Evolutionary conservation across 1,139 yeast genomes (phyloP).

Genomic region (Zygosaccharomyces pseudobailii): DNA sequence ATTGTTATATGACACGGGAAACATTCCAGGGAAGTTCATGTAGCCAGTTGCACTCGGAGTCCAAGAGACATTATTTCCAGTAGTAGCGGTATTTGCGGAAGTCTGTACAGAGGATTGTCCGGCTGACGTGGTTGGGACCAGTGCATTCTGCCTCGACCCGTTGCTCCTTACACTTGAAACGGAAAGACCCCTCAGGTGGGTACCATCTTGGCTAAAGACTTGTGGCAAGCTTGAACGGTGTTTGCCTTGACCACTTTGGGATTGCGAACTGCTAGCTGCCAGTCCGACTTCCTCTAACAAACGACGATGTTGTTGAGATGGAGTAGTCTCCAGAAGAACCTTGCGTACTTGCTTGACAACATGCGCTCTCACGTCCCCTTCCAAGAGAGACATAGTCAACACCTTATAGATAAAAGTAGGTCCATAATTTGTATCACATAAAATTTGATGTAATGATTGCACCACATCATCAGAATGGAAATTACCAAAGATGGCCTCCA

Average conservation of each 20-base stretch:
- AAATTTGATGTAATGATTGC: slow-evolving; percentile 44
- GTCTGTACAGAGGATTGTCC: slow-evolving; percentile 11
- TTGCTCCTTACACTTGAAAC: slow-evolving; percentile 31
- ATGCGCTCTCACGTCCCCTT: slow-evolving; percentile 51
- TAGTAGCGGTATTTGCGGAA: slow-evolving; percentile 2
- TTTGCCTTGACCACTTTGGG: slow-evolving; percentile 15
- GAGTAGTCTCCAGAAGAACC: slow-evolving; percentile 54
- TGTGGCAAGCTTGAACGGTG: slow-evolving; percentile 30
- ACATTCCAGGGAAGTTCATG: slow-evolving; percentile 31
- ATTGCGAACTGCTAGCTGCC: slow-evolving; percentile 16
- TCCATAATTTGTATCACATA: slow-evolving; percentile 65
- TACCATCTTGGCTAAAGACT: slow-evolving; percentile 23
- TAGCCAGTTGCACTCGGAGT: slow-evolving; percentile 16
- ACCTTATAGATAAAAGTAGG: slow-evolving; percentile 82
- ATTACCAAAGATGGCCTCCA: slow-evolving; percentile 62
- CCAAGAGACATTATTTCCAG: slow-evolving; percentile 8
- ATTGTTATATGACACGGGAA: slow-evolving; percentile 21
- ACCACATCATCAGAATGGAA: slow-evolving; percentile 32
- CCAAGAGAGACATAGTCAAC: slow-evolving; percentile 59
- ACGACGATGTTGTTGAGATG: slow-evolving; percentile 73
- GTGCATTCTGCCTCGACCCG: slow-evolving; percentile 28
- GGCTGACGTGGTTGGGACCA: slow-evolving; percentile 12
- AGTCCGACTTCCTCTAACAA: slow-evolving; percentile 92
- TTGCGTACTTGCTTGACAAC: slow-evolving; percentile 57
- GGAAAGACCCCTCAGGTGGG: slow-evolving; percentile 31